A percentile compares a stretch with the other conserved stretches of the same genome.
Evolutionary conservation across 768 basidiomycete genomes (phyloP).

Genomic region (Cytidiella melzeri): DNA sequence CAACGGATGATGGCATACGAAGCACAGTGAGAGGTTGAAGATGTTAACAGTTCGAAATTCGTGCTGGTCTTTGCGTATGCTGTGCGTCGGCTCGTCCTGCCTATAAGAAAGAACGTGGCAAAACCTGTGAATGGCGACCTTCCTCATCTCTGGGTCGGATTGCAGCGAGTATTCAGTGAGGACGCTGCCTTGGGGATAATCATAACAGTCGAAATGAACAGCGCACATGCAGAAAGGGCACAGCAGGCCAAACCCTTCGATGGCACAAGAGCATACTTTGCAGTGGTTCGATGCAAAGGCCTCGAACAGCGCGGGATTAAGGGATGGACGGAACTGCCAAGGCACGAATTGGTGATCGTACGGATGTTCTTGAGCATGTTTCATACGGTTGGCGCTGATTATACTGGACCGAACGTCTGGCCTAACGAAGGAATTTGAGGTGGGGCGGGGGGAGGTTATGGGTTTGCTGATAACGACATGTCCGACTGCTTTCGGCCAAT

Average conservation of each 20-base stretch:
- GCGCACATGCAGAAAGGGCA: slow-evolving; percentile 66
- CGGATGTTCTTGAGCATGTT: slow-evolving; percentile 25
- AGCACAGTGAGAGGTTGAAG: slow-evolving; percentile 71
- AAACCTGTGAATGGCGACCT: slow-evolving; percentile 58
- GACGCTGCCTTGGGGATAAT: slow-evolving; percentile 58
- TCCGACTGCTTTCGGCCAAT: slow-evolving; percentile 67
- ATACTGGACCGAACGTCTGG: slow-evolving; percentile 10
- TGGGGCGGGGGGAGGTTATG: slow-evolving; percentile 42
- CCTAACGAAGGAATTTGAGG: slow-evolving; percentile 22
- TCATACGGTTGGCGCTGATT: slow-evolving; percentile 7
- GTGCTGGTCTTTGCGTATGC: slow-evolving; percentile 36
- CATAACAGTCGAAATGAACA: slow-evolving; percentile 78
- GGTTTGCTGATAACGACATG: slow-evolving; percentile 60
- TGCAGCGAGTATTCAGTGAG: slow-evolving; percentile 45
- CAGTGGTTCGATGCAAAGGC: slow-evolving; percentile 41
- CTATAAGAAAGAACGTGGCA: slow-evolving; percentile 39
- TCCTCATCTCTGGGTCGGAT: slow-evolving; percentile 41
- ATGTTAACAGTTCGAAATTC: slow-evolving; percentile 53
- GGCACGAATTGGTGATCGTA: slow-evolving; percentile 62
- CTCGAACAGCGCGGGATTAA: slow-evolving; percentile 23
- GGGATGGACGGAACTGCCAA: slow-evolving; percentile 47
- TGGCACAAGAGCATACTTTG: slow-evolving; percentile 43
- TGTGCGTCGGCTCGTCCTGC: slow-evolving; percentile 17
- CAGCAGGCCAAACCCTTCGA: slow-evolving; percentile 64
- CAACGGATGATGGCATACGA: slow-evolving; percentile 58